These are phyloP conservation scores for Thielaviopsis populi DNA, from an alignment of 2,329 filamentous ascomycete species.

Conservation along the genomic window DNA sequence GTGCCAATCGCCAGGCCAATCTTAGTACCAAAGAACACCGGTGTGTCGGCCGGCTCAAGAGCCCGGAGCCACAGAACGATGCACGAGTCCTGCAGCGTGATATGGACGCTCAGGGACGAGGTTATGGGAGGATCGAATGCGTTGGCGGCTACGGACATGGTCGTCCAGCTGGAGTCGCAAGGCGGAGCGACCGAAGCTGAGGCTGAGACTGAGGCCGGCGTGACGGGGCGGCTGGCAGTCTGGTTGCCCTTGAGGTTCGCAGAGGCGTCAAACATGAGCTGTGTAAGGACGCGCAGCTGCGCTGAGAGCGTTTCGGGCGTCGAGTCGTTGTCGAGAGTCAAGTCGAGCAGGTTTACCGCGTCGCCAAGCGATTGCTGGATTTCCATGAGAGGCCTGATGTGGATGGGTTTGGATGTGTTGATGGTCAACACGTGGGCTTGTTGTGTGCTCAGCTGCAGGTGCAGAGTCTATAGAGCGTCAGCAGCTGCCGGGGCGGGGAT, in stretches of 20 bases:
- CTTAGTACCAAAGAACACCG: conserved; percentile 46
- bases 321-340: conserved; percentile 48
- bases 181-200: conserved; percentile 19
- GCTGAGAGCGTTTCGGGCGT: conserved; percentile 42
- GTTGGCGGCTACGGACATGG: conserved; percentile 28
- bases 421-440: conserved; percentile 36
- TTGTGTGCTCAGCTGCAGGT: conserved; percentile 60
- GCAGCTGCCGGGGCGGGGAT: background rate
- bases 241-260: conserved; percentile 39
- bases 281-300: conserved; percentile 41
- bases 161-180: conserved; percentile 31
- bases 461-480: conserved; percentile 43
- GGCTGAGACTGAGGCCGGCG: conserved; percentile 24
- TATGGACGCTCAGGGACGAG: conserved; percentile 56
- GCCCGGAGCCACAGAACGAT: conserved; percentile 56
- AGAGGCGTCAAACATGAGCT: conserved; percentile 37
- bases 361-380: conserved; percentile 68
- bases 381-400: conserved; percentile 53
- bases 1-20: conserved; percentile 56
- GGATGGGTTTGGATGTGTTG: conserved; percentile 35
- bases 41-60: conserved; percentile 51
- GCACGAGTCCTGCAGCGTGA: conserved; percentile 53
- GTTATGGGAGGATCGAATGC: conserved; percentile 35
- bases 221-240: conserved; percentile 19
- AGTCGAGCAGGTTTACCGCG: conserved; percentile 66